These are phyloP conservation scores for Phaeosphaeriaceae sp. DNA, from an alignment of 2,329 filamentous ascomycete species.

Conservation along the genomic window DNA sequence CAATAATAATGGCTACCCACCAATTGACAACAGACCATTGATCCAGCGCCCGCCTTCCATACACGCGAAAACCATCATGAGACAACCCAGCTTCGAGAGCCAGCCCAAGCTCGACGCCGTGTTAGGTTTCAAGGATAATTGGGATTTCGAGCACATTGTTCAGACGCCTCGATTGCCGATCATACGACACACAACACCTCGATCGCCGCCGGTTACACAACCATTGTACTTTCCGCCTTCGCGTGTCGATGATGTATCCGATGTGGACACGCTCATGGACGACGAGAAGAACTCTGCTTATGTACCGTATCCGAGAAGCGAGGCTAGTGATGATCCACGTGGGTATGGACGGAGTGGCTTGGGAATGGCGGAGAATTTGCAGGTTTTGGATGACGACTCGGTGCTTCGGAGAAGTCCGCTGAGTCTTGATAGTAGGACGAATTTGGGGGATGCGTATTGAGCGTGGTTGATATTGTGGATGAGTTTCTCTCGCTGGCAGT, in stretches of 20 bases:
- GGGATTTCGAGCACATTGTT: background rate
- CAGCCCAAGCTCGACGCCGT: background rate
- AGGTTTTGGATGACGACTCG: background rate
- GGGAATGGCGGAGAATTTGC: background rate
- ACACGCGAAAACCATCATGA: background rate
- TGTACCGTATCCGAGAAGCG: background rate
- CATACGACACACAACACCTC: too few relatives aligned
- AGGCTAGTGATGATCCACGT: background rate
- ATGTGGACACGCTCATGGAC: background rate
- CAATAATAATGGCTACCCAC: background rate
- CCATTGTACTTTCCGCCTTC: background rate
- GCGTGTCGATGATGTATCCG: background rate
- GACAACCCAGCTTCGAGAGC: background rate
- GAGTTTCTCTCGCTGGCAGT: too few relatives aligned
- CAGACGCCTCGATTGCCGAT: background rate
- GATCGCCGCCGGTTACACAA: background rate
- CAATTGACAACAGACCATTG: background rate
- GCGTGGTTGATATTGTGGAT: background rate
- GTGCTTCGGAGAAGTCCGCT: background rate
- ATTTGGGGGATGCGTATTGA: constrained; percentile 2
- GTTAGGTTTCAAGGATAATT: background rate
- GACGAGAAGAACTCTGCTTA: constrained; percentile 1
- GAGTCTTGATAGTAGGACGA: background rate
- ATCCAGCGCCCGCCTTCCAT: background rate
- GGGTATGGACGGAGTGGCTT: background rate